Conservation (phyloP, 2,329 filamentous ascomycete genomes). For the Fusarium protoensiforme region DNA sequence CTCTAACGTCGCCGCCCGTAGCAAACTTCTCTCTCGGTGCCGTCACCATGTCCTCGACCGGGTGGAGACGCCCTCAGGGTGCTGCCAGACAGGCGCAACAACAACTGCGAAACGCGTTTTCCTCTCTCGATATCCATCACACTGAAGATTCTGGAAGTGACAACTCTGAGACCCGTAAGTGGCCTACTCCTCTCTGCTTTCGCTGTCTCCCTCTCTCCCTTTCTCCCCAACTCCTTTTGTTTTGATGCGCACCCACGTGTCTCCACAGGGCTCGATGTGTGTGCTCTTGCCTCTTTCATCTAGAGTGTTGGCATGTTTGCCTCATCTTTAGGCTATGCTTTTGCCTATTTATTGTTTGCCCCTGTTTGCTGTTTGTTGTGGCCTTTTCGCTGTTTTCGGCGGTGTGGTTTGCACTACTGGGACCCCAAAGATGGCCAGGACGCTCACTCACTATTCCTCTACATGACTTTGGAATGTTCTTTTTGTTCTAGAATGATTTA, state of each 20-base stretch:
- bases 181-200: neutral
- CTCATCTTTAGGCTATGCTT: neutral
- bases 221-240: neutral
- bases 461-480: neutral
- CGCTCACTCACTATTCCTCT: neutral
- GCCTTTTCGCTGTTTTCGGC: neutral
- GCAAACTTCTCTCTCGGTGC: neutral
- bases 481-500: neutral
- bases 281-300: neutral
- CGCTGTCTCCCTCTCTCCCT: neutral
- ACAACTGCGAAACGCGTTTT: constrained; percentile 18
- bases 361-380: neutral
- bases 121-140: neutral
- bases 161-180: constrained; percentile 13
- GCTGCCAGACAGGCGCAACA: neutral
- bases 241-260: neutral
- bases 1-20: neutral
- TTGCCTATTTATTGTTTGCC: neutral
- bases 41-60: constrained; percentile 18
- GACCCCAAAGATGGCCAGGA: neutral
- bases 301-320: neutral
- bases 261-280: neutral
- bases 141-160: constrained; percentile 1
- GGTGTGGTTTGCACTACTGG: neutral
- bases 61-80: constrained; percentile 9